These are phyloP conservation scores for Dipodascus geniculatus DNA, from an alignment of 805 yeast genomes.

Conservation along the genomic window DNA sequence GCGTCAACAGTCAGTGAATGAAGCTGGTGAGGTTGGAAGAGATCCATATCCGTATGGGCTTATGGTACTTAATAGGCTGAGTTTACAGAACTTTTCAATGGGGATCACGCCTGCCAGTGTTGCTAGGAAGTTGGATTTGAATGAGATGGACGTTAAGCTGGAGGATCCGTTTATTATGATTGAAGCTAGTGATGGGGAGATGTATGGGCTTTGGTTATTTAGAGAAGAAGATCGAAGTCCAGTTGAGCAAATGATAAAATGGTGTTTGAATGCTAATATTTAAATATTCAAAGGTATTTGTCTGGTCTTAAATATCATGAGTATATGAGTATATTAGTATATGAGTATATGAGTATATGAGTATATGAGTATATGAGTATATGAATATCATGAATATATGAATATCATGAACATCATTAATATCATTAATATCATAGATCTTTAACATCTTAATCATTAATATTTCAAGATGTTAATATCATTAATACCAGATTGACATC, in stretches of 20 bases:
- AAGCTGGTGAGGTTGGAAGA: constrained; percentile 5
- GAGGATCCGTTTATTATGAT: constrained; percentile 28
- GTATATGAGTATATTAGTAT: too few species aligned
- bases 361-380: too few species aligned
- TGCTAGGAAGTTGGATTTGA: constrained; percentile 12
- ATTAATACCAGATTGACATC: too few species aligned
- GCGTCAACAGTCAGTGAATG: constrained; percentile 13
- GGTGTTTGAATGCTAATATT: constrained; percentile 19
- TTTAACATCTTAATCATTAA: too few species aligned
- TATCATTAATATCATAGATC: too few species aligned
- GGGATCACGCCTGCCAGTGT: constrained; percentile 23
- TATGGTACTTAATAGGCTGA: constrained; percentile 26
- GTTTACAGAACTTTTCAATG: constrained; percentile 22
- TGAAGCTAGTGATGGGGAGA: constrained; percentile 21
- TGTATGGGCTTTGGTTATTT: constrained; percentile 30
- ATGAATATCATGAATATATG: too few species aligned
- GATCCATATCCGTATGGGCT: constrained; percentile 24
- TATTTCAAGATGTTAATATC: too few species aligned
- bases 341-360: too few species aligned
- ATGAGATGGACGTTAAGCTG: constrained; percentile 23
- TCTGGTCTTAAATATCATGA: too few species aligned
- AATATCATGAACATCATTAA: too few species aligned
- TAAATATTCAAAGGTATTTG: too few species aligned
- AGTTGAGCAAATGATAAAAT: constrained; percentile 18
- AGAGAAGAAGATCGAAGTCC: constrained; percentile 23